Evolutionary conservation across 305 asterid genomes (phyloP).

Genomic region (Fraxinus paxiana): DNA sequence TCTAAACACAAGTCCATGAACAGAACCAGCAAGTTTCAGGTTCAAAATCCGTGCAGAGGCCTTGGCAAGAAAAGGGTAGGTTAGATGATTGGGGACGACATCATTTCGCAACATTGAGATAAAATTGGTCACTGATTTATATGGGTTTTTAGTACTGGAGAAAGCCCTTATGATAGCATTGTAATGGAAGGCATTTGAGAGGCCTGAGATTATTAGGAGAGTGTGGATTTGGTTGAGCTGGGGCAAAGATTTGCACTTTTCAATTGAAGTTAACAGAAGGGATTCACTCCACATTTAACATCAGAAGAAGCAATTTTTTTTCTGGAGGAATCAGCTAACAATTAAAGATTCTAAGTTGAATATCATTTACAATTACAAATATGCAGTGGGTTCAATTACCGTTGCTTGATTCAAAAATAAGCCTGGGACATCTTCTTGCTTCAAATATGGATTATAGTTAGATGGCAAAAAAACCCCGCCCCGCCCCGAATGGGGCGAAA

Average conservation of each 20-base stretch:
- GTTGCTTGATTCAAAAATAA: background rate
- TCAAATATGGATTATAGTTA: background rate
- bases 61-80: conserved; percentile 75
- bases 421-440: background rate
- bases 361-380: background rate
- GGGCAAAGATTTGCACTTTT: conserved; percentile 44
- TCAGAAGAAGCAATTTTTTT: background rate
- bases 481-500: too few species aligned
- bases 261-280: conserved; percentile 27
- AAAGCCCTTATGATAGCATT: conserved; percentile 63
- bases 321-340: background rate
- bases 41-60: conserved; percentile 56
- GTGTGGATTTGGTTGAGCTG: conserved; percentile 70
- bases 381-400: background rate
- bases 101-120: conserved; percentile 44
- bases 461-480: too few species aligned
- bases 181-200: conserved; percentile 46
- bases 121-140: conserved; percentile 38
- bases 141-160: conserved; percentile 52
- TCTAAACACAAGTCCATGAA: conserved; percentile 47
- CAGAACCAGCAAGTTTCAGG: conserved; percentile 37
- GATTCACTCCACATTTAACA: background rate
- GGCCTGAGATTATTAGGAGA: conserved; percentile 46
- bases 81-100: conserved; percentile 50
- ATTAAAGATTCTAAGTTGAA: background rate